A percentile compares a stretch with the other conserved stretches of the same genome.
Conservation (phyloP, 805 yeast species). For the Saccharomycopsis malanga region DNA sequence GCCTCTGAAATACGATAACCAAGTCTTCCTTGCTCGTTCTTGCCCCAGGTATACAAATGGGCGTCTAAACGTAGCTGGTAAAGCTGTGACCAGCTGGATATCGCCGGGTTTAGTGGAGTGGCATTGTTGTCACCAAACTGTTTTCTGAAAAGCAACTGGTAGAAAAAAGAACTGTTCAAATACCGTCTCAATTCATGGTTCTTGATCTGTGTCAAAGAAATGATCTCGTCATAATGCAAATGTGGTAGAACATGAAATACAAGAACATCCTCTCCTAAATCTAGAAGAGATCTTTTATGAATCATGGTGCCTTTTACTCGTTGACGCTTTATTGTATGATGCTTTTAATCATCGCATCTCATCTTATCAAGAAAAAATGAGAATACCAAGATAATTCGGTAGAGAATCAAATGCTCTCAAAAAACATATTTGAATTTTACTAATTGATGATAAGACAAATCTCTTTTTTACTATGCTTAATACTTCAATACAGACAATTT, state of each 20-base stretch:
- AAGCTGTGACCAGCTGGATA: conserved; percentile 10
- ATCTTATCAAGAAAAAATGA: too few relatives aligned
- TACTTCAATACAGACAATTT: too few relatives aligned
- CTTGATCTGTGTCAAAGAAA: neutral
- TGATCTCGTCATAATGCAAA: conserved; percentile 10
- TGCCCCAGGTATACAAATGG: conserved; percentile 16
- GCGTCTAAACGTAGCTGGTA: neutral
- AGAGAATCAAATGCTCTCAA: too few relatives aligned
- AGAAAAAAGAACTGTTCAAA: conserved; percentile 1
- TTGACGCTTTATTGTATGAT: too few relatives aligned
- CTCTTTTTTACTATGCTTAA: too few relatives aligned
- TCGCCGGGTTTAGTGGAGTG: neutral
- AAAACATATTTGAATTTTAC: too few relatives aligned
- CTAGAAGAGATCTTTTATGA: neutral
- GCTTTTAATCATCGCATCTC: too few relatives aligned
- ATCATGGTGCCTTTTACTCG: too few relatives aligned
- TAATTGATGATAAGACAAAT: too few relatives aligned
- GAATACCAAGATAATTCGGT: too few relatives aligned
- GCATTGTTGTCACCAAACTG: conserved; percentile 9
- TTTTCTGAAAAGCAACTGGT: conserved; percentile 13
- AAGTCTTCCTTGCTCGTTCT: conserved; percentile 1
- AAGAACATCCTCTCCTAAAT: conserved; percentile 13
- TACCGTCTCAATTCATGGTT: conserved; percentile 1
- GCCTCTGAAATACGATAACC: conserved; percentile 8
- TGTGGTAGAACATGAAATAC: conserved; percentile 16